Percentiles rank a stretch among this genome's conserved stretches.
phyloP scores from a whole-genome alignment of 2,329 filamentous ascomycete genomes.

The Elsinoe perseae region DNA sequence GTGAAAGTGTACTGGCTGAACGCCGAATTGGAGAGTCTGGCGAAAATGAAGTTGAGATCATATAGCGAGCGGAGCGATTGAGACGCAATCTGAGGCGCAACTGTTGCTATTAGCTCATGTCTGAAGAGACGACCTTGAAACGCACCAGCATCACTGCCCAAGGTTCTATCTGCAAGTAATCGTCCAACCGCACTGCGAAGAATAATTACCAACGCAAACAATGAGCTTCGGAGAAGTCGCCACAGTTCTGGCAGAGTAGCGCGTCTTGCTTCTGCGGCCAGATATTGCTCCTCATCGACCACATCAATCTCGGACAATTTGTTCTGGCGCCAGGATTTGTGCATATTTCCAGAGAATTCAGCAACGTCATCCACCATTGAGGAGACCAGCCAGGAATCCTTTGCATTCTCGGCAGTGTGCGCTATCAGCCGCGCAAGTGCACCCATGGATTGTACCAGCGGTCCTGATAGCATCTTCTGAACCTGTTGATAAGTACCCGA shows the following conservation, averaged over 20 bases:
- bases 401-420: constrained; percentile 54
- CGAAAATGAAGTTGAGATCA: constrained; percentile 74
- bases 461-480: constrained; percentile 51
- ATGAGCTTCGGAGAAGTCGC: constrained; percentile 63
- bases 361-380: constrained; percentile 57
- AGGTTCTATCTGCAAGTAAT: constrained; percentile 47
- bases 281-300: constrained; percentile 54
- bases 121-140: constrained; percentile 10
- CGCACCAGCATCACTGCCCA: constrained; percentile 48
- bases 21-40: constrained; percentile 59
- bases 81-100: constrained; percentile 58
- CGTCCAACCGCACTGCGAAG: constrained; percentile 67
- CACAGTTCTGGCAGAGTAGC: constrained; percentile 65
- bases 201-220: constrained; percentile 68
- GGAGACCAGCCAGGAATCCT: constrained; percentile 42
- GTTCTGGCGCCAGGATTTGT: constrained; percentile 66
- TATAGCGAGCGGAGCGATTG: constrained; percentile 67
- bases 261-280: constrained; percentile 58
- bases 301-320: constrained; percentile 66
- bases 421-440: constrained; percentile 58
- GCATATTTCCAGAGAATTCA: constrained; percentile 57
- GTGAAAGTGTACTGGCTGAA: constrained; percentile 83
- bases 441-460: constrained; percentile 59
- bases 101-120: constrained; percentile 23
- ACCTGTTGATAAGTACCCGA: constrained; percentile 56